Evolutionary conservation across 108 stramenopile species (phyloP).

Genomic region (Nitzschia sp.): DNA sequence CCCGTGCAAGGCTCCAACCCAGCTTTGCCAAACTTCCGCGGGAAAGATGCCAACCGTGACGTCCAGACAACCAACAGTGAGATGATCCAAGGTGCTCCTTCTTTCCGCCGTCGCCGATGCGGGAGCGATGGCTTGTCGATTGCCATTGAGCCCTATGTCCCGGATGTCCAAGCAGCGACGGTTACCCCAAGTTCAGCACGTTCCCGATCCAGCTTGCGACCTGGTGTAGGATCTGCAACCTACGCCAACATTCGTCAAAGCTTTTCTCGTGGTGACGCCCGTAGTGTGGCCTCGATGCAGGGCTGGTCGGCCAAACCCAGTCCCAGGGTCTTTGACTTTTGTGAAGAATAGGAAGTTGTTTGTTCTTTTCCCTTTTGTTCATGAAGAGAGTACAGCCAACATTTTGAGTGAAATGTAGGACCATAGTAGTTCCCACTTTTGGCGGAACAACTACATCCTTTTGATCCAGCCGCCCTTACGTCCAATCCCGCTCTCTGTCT

Average conservation of each 20-base stretch:
- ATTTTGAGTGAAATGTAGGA: too few species aligned
- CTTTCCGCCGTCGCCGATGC: neutral
- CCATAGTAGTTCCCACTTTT: conserved; percentile 1
- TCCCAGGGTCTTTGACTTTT: neutral
- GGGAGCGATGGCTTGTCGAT: neutral
- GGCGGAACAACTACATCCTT: neutral
- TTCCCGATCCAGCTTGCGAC: neutral
- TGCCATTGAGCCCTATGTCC: conserved; percentile 13
- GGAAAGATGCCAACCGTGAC: neutral
- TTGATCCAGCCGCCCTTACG: too few species aligned
- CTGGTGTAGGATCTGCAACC: neutral
- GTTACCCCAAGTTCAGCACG: neutral
- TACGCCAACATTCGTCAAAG: neutral
- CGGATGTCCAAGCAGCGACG: conserved; percentile 1
- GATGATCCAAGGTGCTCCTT: conserved; percentile 8
- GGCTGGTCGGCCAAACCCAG: conserved; percentile 13
- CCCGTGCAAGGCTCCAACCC: neutral
- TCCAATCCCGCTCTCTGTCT: too few species aligned
- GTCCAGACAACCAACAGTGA: conserved; percentile 4
- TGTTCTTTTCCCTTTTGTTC: too few species aligned
- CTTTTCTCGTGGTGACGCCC: conserved; percentile 8
- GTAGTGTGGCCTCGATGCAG: conserved; percentile 10
- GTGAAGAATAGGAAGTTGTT: conserved; percentile 5
- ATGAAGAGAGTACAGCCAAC: too few species aligned
- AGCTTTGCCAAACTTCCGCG: conserved; percentile 7